Evolutionary conservation across 352 stramenopile species (phyloP), one percentile per base, ranked within the genome.

Genomic region (Saprolegnia parasitica): DNA sequence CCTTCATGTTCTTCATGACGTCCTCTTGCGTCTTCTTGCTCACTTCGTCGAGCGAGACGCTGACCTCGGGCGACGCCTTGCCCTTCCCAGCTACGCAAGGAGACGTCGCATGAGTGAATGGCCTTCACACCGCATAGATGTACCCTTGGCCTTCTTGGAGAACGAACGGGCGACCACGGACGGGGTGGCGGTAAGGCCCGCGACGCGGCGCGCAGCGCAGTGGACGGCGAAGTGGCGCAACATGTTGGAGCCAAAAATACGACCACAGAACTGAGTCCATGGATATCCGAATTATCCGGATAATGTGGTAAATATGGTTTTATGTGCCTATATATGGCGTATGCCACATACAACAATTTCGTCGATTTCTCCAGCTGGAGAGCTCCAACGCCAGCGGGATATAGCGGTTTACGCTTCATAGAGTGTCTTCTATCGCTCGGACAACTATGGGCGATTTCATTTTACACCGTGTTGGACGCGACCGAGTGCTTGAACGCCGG

Each of bases 1-100:
- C 86, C 20, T 78, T 74, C 86, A 94, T 94, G 74, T 90, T 90
- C 74, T 90, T 94, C 42, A 78, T 83, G 50, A 65, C 56, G 13
- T 52, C 56, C 5, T 65, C 35, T n/a, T 32, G 56, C 29, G 56
- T 65, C 39, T 47, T 49, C 56, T 65, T 40, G n/a, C 18, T 37
- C 20, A 65, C 35, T 15, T 18, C 56, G 15, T 29, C 40, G 47
- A 65, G 20, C 24, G 24, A 32, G 16, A 52, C 56, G 9, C 5
- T 23, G 56, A 18, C 29, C 32, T n/a, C 24, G 6, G 35, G 24
- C 15, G 16, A 2, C 5, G 18, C 32, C n/a, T 32, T 40, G 21
- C 24, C 56, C 29, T 65, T 65, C 5, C 56, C 56, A 65, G 26
- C 56, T 65, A 49, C 0, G 37, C 13, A 40, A 32, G 20, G 16